Base-by-base conservation (phyloP, 1,284 basidiomycete genomes). In the Exobasidium cylindrosporum region DNA sequence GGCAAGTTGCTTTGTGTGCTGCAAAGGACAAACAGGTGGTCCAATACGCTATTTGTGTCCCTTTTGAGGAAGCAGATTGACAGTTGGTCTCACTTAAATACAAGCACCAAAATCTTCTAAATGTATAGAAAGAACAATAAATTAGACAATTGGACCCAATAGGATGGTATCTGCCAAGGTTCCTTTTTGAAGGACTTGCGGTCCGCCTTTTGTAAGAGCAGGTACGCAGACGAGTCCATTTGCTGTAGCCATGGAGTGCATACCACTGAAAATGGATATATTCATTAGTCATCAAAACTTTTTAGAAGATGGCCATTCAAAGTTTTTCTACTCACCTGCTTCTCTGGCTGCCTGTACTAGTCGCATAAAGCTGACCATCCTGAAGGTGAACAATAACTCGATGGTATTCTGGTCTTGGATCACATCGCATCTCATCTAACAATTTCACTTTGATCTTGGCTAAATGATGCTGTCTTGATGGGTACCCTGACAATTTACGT, bases 401-500 rank as follows among this genome's bases (percentile, higher is more conserved):
- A 78, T 92, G 91, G 79, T 90, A 92, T 74, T 92, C 90, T 0
- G 87, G 86, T 2, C 91, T 83, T 10, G 87, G 78, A 75, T 92
- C 90, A 28, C 91, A 83, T 2, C 79, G 80, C 85, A 92, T 87
- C 0, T 84, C 62, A 57, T 83, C 82, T 65, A 84, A 84, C 43
- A 89, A 75, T 86, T 88, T 73, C 50, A 90, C 91, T 17, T 79
- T 80, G 7, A 91, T 83, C 1, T 85, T 83, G 1, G 89, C 53
- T 26, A 44, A 24, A 14, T 52, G 23, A 50, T 28, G 26, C 4
- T 50, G 47, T 24, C 14, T 24, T 2, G 26, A 14, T 3, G 47
- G 21, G 44, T 50, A 59, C 5, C 73, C 81, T 21, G 81, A 76
- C 0, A 93, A 78, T 66, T 83, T 85, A 63, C 91, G 83, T 57